Conservation (phyloP, 352 stramenopile species). For the Phytophthora rubi region DNA sequence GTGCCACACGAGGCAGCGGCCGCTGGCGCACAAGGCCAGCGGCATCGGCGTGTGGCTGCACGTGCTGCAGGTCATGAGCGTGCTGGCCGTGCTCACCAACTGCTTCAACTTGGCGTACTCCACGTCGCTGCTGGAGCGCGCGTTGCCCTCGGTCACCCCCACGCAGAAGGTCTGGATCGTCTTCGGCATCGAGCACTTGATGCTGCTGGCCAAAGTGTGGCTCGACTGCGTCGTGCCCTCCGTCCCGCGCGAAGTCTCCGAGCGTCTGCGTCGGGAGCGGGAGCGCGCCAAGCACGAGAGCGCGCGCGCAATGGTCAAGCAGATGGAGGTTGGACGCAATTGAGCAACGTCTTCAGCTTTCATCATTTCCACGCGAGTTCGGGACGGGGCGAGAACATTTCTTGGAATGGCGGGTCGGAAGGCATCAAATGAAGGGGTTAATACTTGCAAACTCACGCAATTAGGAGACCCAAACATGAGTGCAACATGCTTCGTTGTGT, state of each 20-base stretch:
- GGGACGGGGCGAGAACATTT: neutral
- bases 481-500: neutral
- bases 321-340: conserved; percentile 9
- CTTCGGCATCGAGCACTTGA: conserved; percentile 73
- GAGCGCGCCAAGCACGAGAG: conserved; percentile 78
- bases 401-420: neutral
- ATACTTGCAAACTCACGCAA: too few relatives aligned
- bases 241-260: conserved; percentile 58
- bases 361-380: conserved; percentile 1
- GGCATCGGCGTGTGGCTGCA: conserved; percentile 90
- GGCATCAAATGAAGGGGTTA: neutral
- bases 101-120: conserved; percentile 93
- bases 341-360: neutral
- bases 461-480: too few relatives aligned
- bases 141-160: conserved; percentile 36
- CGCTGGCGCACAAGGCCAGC: conserved; percentile 92
- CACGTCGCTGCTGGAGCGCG: conserved; percentile 69
- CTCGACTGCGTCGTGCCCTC: conserved; percentile 65
- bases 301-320: conserved; percentile 60
- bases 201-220: conserved; percentile 73
- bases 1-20: conserved; percentile 91
- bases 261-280: conserved; percentile 59
- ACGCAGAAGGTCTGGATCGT: conserved; percentile 82
- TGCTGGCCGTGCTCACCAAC: conserved; percentile 96
- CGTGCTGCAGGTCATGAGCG: conserved; percentile 95